A percentile compares a stretch with the other conserved stretches of the same genome.
These are phyloP conservation scores for Paraleonurus japonicus DNA, from an alignment of 257 asterid genomes.

Conservation along the genomic window DNA sequence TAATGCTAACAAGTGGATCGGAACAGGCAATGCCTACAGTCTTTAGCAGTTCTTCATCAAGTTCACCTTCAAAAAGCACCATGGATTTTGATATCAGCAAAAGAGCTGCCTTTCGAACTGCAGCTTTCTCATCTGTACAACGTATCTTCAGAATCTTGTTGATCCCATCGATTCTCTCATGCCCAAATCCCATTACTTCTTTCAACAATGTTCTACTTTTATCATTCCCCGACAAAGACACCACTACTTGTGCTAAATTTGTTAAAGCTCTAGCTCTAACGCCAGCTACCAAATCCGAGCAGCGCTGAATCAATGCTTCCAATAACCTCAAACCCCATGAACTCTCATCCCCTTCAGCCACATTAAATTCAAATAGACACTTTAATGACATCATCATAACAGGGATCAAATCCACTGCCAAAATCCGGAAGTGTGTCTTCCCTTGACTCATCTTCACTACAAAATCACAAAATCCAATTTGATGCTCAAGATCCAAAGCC, in stretches of 20 bases:
- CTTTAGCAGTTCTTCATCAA: conserved; percentile 69
- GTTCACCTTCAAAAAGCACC: conserved; percentile 56
- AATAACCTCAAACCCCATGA: conserved; percentile 63
- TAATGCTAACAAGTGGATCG: conserved; percentile 94
- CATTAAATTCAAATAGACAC: conserved; percentile 51
- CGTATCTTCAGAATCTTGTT: conserved; percentile 55
- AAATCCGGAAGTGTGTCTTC: conserved; percentile 68
- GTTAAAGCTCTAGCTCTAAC: conserved; percentile 85
- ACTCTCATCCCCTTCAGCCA: conserved; percentile 37
- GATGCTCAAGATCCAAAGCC: conserved; percentile 56
- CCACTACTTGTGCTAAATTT: conserved; percentile 68
- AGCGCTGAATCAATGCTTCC: conserved; percentile 69
- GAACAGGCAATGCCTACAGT: conserved; percentile 89
- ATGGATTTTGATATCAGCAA: conserved; percentile 69
- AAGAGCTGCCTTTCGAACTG: conserved; percentile 93
- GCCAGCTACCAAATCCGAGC: conserved; percentile 72
- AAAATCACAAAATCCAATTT: conserved; percentile 57
- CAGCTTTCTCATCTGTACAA: conserved; percentile 90
- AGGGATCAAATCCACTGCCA: conserved; percentile 76
- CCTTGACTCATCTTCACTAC: conserved; percentile 86
- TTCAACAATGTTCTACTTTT: conserved; percentile 45
- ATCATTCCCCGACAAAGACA: conserved; percentile 47
- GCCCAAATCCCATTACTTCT: conserved; percentile 57
- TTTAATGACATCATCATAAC: conserved; percentile 46
- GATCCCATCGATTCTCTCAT: conserved; percentile 39